Evolutionary conservation across 306 rosid species (phyloP).

Genomic region (Arachis hypogaea): DNA sequence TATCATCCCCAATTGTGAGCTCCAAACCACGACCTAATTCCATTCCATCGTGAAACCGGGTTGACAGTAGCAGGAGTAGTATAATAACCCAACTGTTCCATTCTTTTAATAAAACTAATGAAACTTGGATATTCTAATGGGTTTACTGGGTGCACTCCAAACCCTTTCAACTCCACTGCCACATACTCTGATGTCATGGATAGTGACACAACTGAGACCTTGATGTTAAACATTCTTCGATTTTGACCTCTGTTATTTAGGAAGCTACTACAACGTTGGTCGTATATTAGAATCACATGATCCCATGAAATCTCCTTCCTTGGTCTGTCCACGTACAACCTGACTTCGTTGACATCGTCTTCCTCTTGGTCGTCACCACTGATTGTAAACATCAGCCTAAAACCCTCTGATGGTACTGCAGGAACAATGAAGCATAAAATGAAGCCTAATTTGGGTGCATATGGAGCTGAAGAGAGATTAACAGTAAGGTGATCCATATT

Average conservation of each 20-base stretch:
- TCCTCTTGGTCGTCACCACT: neutral
- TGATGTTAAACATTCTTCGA: conserved; percentile 26
- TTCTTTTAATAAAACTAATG: neutral
- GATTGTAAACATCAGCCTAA: neutral
- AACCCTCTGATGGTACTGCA: neutral
- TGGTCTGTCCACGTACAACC: neutral
- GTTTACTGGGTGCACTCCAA: conserved; percentile 16
- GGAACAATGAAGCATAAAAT: conserved; percentile 34
- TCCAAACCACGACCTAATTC: too few relatives aligned
- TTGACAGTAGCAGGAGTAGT: too few relatives aligned
- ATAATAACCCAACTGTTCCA: neutral
- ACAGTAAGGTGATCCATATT: neutral
- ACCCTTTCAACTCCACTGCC: conserved; percentile 12
- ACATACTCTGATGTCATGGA: neutral
- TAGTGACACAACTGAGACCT: conserved; percentile 20
- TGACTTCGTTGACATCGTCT: neutral
- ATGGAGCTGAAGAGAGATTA: conserved; percentile 15
- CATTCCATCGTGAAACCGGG: too few relatives aligned
- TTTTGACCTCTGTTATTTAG: neutral
- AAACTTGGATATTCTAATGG: neutral
- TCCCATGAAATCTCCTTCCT: neutral
- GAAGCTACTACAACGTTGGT: conserved; percentile 8
- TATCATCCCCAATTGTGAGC: too few relatives aligned
- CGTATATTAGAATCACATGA: conserved; percentile 30
- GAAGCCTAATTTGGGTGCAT: conserved; percentile 1